phyloP scores from a whole-genome alignment of 768 basidiomycete genomes.

The Rhizopogon vesiculosus region DNA sequence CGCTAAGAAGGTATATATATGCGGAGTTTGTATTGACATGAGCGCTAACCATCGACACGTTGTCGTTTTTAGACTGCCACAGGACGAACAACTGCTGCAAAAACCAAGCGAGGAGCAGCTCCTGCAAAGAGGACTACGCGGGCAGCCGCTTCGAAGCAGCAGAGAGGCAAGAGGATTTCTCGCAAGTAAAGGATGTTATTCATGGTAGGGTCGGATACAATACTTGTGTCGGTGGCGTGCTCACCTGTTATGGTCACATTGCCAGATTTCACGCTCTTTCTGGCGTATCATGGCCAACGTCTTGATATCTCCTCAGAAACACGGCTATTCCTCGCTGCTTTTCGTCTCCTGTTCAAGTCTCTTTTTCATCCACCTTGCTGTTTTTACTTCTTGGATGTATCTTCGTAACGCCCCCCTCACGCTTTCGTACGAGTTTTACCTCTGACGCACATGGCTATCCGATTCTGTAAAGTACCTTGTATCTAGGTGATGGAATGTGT shows the following conservation, averaged over 20 bases:
- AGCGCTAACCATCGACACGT: background rate
- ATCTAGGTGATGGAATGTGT: background rate
- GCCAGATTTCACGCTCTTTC: background rate
- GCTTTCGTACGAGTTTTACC: slow-evolving; percentile 1
- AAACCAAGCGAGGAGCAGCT: background rate
- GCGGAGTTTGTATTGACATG: background rate
- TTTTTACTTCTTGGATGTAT: background rate
- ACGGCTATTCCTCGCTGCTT: background rate
- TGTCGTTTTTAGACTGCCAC: background rate
- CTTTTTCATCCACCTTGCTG: background rate
- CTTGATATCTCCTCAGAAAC: slow-evolving; percentile 1
- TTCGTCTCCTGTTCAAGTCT: background rate
- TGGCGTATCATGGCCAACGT: slow-evolving; percentile 1
- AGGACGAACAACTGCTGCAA: background rate
- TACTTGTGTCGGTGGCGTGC: background rate
- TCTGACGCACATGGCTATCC: background rate
- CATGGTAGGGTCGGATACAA: background rate
- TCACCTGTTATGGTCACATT: background rate
- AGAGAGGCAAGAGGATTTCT: background rate
- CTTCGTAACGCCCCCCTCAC: background rate
- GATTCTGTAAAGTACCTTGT: background rate
- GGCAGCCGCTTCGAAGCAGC: background rate
- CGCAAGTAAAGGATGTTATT: slow-evolving; percentile 1
- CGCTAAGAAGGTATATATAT: slow-evolving; percentile 6
- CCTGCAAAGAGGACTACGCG: background rate